Evolutionary conservation across 139 green algal genomes (phyloP).

Genomic region (Tetradesmus obliquus): DNA sequence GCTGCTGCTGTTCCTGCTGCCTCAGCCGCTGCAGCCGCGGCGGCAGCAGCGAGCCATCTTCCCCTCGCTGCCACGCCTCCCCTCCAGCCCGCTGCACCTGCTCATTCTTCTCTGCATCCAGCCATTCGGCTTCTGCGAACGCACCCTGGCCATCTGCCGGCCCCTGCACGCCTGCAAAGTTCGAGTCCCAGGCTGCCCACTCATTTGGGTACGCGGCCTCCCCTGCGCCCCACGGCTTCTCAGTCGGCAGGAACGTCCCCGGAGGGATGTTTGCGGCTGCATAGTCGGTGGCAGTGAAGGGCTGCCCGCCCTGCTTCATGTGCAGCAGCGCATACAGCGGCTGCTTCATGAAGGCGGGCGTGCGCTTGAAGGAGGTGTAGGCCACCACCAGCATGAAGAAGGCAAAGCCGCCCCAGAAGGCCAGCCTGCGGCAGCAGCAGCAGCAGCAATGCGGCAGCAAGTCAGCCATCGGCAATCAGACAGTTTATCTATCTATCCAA

Average conservation of each 20-base stretch:
- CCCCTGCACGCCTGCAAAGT: background rate
- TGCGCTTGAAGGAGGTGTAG: conserved; percentile 80
- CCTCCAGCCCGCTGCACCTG: background rate
- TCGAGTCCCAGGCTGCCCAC: conserved; percentile 34
- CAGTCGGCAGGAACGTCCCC: background rate
- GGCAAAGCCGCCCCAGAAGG: conserved; percentile 70
- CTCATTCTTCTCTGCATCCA: conserved; percentile 33
- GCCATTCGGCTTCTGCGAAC: conserved; percentile 28
- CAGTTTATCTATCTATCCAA: no score
- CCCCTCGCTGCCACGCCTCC: background rate
- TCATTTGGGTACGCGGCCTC: conserved; percentile 22
- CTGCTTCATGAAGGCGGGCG: conserved; percentile 50
- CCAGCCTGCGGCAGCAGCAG: conserved; percentile 28
- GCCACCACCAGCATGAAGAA: conserved; percentile 70
- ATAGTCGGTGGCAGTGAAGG: conserved; percentile 10
- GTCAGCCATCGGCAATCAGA: background rate
- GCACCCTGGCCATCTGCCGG: background rate
- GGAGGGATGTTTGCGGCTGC: background rate
- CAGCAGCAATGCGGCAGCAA: background rate
- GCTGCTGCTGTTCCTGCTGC: conserved; percentile 33
- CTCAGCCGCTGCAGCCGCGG: conserved; percentile 7
- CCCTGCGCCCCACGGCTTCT: background rate
- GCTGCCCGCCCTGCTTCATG: conserved; percentile 25
- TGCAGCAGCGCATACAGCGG: conserved; percentile 54
- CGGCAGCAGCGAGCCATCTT: background rate